A percentile compares a stretch with the other conserved stretches of the same genome.
phyloP scores from a whole-genome alignment of 2,329 filamentous ascomycete genomes.

The Colletotrichum echinochloae region DNA sequence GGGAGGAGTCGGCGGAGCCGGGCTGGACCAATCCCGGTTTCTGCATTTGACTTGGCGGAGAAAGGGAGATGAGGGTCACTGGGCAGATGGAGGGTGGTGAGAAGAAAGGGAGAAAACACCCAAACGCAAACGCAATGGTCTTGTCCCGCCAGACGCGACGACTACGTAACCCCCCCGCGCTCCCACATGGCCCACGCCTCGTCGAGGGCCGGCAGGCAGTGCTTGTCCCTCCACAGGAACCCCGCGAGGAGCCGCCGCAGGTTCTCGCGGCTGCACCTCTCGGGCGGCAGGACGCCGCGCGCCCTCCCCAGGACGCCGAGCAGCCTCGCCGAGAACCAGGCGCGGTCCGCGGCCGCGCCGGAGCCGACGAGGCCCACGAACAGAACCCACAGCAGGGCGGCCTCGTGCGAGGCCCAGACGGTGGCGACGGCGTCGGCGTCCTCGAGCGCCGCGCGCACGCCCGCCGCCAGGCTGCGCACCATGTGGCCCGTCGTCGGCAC shows the following conservation, averaged over 20 bases:
- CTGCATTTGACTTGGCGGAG: background rate
- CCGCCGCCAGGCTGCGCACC: constrained; percentile 27
- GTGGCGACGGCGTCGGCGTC: constrained; percentile 29
- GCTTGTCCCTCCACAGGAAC: constrained; percentile 49
- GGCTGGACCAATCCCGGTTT: constrained; percentile 2
- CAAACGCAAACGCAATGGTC: too few species aligned
- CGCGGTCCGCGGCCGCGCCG: constrained; percentile 14
- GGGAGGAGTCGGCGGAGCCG: background rate
- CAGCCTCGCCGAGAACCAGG: constrained; percentile 25
- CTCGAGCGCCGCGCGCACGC: constrained; percentile 36
- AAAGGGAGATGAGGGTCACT: background rate
- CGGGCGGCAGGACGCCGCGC: constrained; percentile 20
- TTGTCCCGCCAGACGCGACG: too few species aligned
- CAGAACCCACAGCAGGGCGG: constrained; percentile 38
- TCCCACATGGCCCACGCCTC: constrained; percentile 26
- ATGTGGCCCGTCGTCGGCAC: constrained; percentile 40
- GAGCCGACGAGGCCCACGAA: constrained; percentile 40
- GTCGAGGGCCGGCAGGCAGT: constrained; percentile 32
- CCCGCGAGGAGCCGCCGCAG: constrained; percentile 24
- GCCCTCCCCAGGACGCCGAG: constrained; percentile 17
- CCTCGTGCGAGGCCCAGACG: constrained; percentile 24
- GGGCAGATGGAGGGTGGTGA: too few species aligned
- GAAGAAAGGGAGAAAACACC: too few species aligned
- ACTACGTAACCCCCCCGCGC: constrained; percentile 7
- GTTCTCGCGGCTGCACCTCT: constrained; percentile 14